Base-by-base conservation (phyloP, 345 rosid genomes). In the Cardamine occulta region DNA sequence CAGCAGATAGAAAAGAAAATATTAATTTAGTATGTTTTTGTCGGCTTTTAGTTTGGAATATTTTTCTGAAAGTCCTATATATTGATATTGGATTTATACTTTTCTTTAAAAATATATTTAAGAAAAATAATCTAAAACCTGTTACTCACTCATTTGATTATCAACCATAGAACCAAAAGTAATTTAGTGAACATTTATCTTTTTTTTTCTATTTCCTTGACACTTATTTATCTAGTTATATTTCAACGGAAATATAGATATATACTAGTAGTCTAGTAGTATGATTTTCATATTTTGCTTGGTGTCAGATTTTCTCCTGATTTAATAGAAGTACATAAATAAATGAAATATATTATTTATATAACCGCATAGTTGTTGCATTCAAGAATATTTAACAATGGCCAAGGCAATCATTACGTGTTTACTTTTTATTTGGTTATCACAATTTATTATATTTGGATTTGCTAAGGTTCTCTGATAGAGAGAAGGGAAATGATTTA, bases 221-320 rank as follows among this genome's bases (percentile, higher is more conserved):
- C 6, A 13, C 2, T 40, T 13, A 40, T 42, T 42, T 13, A 42
- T 42, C 48, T 12, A 40, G 45, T 40, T 40, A 40, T 42, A 42
- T 42, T 42, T 13, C 17, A 42, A 42, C n/a, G 47, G 13, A 42
- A 10, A 42, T 42, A 11, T 40, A 40, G 4, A 40, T 40, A 11
- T 39, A 10, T 11, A 40, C 47, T 40, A 63, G 53, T 29, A 0
- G 32, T 29, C 45, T 40, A 63, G 53, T 31, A 5, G 32, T 31
- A 31, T 31, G 32, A 31, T 31, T 31, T 31, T 31, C 7, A 31
- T 7, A 15, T 19, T 52, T 35, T 57, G 7, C 47, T 58, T 45
- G 66, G 57, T 70, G 66, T 58, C 55, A 70, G 74, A 32, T 31
- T 45, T 45, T 59, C 45, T 44, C 66, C 29, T 55, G 53, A 58